Evolutionary conservation across 805 yeast genomes (phyloP), one percentile per base, ranked within the genome.

Genomic region (Zygosaccharomyces bailii): DNA sequence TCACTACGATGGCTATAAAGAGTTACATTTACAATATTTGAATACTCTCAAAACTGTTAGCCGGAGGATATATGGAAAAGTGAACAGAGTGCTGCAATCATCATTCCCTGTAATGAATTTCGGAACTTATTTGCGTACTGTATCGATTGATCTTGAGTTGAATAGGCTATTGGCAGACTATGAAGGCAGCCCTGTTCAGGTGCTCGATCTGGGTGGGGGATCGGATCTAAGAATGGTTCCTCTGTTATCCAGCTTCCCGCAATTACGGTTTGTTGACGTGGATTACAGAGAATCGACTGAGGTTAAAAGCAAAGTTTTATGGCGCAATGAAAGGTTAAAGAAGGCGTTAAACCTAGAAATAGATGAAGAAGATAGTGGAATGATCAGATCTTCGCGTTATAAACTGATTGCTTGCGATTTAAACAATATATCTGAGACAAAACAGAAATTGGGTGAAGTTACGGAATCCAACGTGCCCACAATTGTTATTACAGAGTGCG

Each of bases 41-140:
- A 36, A 55, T 3, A 41, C 48, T 10, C 29, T 63, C 42, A 55
- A 53, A 37, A 31, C 29, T 5, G 34, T 51, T 9, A 52, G 52
- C 17, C 50, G 59, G 24, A 51, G 61, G 19, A 44, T 50, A 1
- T 43, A 49, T 29, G 50, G 55, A 1, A 57, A 53, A 30, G 52
- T 61, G 2, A 47, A 49, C 16, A 54, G 41, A 35, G 41, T 50
- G 2, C 44, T 57, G 11, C 39, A 34, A 17, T 42, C 53, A 14
- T 79, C 82, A 46, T 64, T 76, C 9, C 91, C 91, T 0, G 70
- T 84, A 14, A 83, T 84, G 54, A 84, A 84, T 53, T 64, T 84
- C 38, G 90, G 90, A 0, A 82, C 89, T 0, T 84, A 78, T 59
- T 64, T 82, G 16, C 65, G 91, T 29, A 80, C 86, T 0, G 59